Conservation (phyloP, 805 yeast species). For the Starmerella scarabaei region DNA sequence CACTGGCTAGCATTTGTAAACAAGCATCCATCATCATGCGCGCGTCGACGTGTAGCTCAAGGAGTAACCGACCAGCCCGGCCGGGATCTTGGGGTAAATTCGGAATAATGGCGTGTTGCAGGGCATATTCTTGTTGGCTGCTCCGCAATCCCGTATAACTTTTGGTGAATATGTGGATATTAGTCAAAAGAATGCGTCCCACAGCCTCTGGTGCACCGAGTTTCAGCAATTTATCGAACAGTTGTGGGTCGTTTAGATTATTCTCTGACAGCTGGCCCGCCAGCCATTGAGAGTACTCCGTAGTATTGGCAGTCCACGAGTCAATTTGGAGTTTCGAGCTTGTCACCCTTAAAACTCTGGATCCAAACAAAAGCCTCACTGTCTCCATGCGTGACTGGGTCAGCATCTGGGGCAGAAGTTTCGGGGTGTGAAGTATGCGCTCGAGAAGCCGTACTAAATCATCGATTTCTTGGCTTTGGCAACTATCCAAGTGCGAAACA, state of each 20-base stretch:
- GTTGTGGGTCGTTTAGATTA: slow-evolving; percentile 2
- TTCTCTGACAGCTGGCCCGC: slow-evolving; percentile 13
- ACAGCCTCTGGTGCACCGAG: slow-evolving; percentile 20
- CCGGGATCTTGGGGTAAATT: slow-evolving; percentile 1
- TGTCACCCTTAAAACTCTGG: slow-evolving; percentile 9
- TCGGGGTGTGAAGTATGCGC: not conserved
- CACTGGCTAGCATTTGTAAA: slow-evolving; percentile 1
- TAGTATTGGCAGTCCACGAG: slow-evolving; percentile 17
- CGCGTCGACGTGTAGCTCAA: slow-evolving; percentile 6
- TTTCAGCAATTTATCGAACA: slow-evolving; percentile 19
- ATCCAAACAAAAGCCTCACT: slow-evolving; percentile 12
- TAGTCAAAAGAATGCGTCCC: slow-evolving; percentile 6
- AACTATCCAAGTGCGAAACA: slow-evolving; percentile 4
- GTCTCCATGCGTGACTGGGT: not conserved
- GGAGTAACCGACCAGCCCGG: slow-evolving; percentile 15
- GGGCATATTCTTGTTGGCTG: slow-evolving; percentile 13
- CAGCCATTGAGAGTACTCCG: slow-evolving; percentile 18
- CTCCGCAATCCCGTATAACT: slow-evolving; percentile 7
- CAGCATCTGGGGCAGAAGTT: not conserved
- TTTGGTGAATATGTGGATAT: slow-evolving; percentile 1
- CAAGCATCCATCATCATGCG: slow-evolving; percentile 5
- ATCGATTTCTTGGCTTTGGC: slow-evolving; percentile 1
- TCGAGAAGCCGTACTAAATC: slow-evolving; percentile 4
- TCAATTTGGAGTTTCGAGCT: not conserved
- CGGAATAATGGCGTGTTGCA: slow-evolving; percentile 11